Conservation (phyloP, 2,329 filamentous ascomycete genomes). For the Neophaeococcomyces aloes region DNA sequence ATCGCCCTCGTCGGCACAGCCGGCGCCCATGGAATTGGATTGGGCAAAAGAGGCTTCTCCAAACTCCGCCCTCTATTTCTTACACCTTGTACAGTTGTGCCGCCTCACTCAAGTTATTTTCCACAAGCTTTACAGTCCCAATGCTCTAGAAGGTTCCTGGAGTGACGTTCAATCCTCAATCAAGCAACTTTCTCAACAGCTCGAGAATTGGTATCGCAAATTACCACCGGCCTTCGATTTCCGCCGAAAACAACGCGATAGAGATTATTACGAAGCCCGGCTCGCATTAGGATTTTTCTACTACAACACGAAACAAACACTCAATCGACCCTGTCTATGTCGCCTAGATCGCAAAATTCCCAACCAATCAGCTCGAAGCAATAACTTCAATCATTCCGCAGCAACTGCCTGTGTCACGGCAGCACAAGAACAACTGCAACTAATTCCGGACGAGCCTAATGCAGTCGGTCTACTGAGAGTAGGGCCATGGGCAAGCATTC, state of each 20-base stretch:
- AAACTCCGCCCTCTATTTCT: conserved; percentile 30
- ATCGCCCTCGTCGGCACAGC: conserved; percentile 18
- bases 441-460: conserved; percentile 35
- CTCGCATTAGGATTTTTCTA: conserved; percentile 34
- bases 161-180: conserved; percentile 30
- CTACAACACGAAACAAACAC: conserved; percentile 34
- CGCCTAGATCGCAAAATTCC: conserved; percentile 29
- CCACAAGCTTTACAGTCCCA: conserved; percentile 30
- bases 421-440: conserved; percentile 29
- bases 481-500: conserved; percentile 36
- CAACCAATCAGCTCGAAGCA: conserved; percentile 22
- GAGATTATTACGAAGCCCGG: conserved; percentile 28
- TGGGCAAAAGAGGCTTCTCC: conserved; percentile 26
- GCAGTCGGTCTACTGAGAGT: conserved; percentile 31
- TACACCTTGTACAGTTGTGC: conserved; percentile 30
- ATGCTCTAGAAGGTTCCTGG: conserved; percentile 27
- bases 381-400: conserved; percentile 30
- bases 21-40: conserved; percentile 13
- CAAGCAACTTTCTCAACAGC: conserved; percentile 25
- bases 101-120: conserved; percentile 29
- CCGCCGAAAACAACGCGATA: conserved; percentile 23
- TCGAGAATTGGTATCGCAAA: conserved; percentile 30
- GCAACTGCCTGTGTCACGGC: conserved; percentile 32
- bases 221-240: conserved; percentile 31
- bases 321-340: conserved; percentile 38